These are phyloP conservation scores for Candida suzukii DNA, from an alignment of 805 yeast genomes.

Conservation along the genomic window DNA sequence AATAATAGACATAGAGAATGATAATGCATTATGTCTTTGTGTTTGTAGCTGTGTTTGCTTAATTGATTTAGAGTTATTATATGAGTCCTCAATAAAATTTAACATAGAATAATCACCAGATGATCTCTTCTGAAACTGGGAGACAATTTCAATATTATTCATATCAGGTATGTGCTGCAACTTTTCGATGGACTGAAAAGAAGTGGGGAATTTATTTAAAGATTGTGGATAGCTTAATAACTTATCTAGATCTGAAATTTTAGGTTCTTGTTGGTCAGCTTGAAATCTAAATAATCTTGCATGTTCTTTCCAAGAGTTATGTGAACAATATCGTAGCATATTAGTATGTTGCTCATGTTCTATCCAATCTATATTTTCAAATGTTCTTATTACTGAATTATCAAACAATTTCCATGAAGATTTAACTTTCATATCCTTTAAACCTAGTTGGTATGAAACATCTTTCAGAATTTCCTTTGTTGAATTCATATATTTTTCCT, in stretches of 20 bases:
- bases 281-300: neutral
- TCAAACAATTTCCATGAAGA: slow-evolving; percentile 20
- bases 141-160: slow-evolving; percentile 5
- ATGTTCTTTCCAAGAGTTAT: slow-evolving; percentile 17
- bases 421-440: slow-evolving; percentile 28
- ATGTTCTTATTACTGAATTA: slow-evolving; percentile 16
- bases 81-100: too few species aligned
- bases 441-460: slow-evolving; percentile 41
- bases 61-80: too few species aligned
- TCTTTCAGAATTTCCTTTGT: slow-evolving; percentile 59
- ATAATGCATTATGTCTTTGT: too few species aligned
- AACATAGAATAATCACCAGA: too few species aligned
- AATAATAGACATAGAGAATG: too few species aligned
- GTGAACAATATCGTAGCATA: slow-evolving; percentile 24
- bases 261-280: neutral
- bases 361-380: slow-evolving; percentile 29
- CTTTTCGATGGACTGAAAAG: slow-evolving; percentile 22
- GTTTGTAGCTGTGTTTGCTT: too few species aligned
- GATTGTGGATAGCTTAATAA: slow-evolving; percentile 17
- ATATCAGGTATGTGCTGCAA: neutral
- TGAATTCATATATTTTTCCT: slow-evolving; percentile 28
- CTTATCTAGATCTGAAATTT: slow-evolving; percentile 3
- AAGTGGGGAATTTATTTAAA: slow-evolving; percentile 20
- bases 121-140: neutral
- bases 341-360: slow-evolving; percentile 30